Evolutionary conservation across 768 basidiomycete genomes (phyloP).

Genomic region (Mycena venus): DNA sequence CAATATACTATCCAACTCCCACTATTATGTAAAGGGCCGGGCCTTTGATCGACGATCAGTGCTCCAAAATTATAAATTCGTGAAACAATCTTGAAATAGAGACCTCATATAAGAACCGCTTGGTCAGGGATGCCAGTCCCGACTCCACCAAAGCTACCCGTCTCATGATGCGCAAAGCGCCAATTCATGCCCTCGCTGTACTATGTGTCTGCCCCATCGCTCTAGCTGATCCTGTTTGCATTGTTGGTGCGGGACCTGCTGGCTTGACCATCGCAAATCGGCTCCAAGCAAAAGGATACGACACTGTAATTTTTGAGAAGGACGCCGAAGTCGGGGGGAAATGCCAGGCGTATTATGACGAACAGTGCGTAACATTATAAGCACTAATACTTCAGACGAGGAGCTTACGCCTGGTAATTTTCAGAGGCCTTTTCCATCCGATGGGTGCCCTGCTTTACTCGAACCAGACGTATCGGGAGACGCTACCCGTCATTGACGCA

Average conservation of each 20-base stretch:
- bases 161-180: conserved; percentile 15
- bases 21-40: conserved; percentile 4
- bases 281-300: conserved; percentile 6
- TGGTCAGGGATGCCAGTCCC: conserved; percentile 14
- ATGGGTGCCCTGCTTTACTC: conserved; percentile 15
- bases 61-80: conserved; percentile 6
- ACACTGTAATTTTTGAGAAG: conserved; percentile 11
- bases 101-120: conserved; percentile 13
- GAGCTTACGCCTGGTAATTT: conserved; percentile 14
- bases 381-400: conserved; percentile 1
- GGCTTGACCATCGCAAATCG: conserved; percentile 5
- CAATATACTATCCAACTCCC: conserved; percentile 15
- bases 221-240: conserved; percentile 15
- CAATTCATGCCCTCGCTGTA: conserved; percentile 16
- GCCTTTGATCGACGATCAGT: conserved; percentile 8
- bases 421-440: conserved; percentile 16
- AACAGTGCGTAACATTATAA: conserved; percentile 16
- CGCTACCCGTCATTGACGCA: conserved; percentile 11
- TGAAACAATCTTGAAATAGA: conserved; percentile 12
- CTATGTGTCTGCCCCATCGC: conserved; percentile 10
- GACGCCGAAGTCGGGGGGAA: conserved; percentile 11
- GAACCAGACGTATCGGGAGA: conserved; percentile 10
- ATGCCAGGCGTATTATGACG: conserved; percentile 19
- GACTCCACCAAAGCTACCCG: conserved; percentile 6
- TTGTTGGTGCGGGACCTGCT: conserved; percentile 18